Conservation (phyloP, 305 asterid species). For the Fraxinus floribunda region DNA sequence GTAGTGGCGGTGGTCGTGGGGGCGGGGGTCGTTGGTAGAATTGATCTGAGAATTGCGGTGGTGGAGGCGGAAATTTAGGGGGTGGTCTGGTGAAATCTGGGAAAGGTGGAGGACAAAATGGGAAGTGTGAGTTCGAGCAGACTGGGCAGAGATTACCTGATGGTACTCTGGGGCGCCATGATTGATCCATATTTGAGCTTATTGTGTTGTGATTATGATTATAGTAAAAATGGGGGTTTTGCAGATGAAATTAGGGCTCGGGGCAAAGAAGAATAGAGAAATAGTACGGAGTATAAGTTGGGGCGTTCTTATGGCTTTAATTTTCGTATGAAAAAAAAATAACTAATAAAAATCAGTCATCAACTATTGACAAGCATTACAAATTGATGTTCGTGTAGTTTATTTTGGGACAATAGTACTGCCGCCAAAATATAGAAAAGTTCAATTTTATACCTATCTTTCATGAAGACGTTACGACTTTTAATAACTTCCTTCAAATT, state of each 20-base stretch:
- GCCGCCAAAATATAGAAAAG: too few relatives aligned
- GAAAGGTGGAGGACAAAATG: constrained; percentile 64
- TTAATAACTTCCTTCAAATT: too few relatives aligned
- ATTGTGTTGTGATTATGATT: neutral
- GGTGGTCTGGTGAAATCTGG: constrained; percentile 42
- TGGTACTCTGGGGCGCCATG: constrained; percentile 64
- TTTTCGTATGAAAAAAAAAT: too few relatives aligned
- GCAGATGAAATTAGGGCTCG: constrained; percentile 20
- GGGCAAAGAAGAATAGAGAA: constrained; percentile 4
- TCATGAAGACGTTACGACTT: too few relatives aligned
- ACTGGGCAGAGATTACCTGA: constrained; percentile 57
- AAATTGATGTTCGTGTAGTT: too few relatives aligned
- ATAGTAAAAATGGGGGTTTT: neutral
- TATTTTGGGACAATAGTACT: too few relatives aligned
- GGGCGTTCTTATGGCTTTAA: too few relatives aligned
- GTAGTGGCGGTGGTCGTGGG: constrained; percentile 31
- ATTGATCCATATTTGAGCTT: constrained; percentile 55
- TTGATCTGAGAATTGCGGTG: constrained; percentile 38
- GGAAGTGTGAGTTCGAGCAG: constrained; percentile 77
- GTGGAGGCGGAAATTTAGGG: constrained; percentile 24
- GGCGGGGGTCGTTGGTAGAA: constrained; percentile 45
- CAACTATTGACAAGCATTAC: too few relatives aligned
- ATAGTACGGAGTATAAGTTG: too few relatives aligned
- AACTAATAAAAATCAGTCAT: too few relatives aligned
- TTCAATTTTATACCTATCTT: too few relatives aligned